Percentiles rank a stretch among this genome's conserved stretches.
Conservation (phyloP, 139 green algal species). For the Tetraselmis chui region DNA sequence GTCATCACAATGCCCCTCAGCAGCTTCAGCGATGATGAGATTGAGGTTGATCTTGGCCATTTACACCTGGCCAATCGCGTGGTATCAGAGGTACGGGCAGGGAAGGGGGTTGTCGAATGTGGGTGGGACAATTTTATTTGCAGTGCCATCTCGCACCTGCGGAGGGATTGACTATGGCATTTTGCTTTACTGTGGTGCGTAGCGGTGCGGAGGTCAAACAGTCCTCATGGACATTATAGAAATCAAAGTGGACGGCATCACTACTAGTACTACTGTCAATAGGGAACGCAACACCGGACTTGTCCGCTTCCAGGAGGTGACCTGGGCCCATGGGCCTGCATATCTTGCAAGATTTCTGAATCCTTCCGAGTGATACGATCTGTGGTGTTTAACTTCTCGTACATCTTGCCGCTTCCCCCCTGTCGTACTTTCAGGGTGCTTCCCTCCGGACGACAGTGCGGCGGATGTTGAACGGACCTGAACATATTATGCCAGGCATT, state of each 20-base stretch:
- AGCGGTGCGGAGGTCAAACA: neutral
- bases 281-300: neutral
- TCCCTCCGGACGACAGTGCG: neutral
- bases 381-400: too few species aligned
- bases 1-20: constrained; percentile 67
- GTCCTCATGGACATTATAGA: neutral
- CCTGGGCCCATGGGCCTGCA: too few species aligned
- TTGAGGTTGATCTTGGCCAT: constrained; percentile 72
- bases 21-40: constrained; percentile 19
- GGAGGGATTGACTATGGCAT: too few species aligned
- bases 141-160: too few species aligned
- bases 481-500: neutral
- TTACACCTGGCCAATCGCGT: constrained; percentile 33
- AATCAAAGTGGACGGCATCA: neutral
- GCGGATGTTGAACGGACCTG: neutral
- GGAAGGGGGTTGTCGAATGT: too few species aligned
- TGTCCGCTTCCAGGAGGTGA: neutral
- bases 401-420: too few species aligned
- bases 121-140: too few species aligned
- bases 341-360: neutral
- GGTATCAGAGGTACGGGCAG: neutral
- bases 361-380: neutral
- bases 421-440: neutral
- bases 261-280: neutral
- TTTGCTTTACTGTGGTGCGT: too few species aligned